phyloP scores from a whole-genome alignment of 352 stramenopile genomes.

The Pythium scleroteichum region DNA sequence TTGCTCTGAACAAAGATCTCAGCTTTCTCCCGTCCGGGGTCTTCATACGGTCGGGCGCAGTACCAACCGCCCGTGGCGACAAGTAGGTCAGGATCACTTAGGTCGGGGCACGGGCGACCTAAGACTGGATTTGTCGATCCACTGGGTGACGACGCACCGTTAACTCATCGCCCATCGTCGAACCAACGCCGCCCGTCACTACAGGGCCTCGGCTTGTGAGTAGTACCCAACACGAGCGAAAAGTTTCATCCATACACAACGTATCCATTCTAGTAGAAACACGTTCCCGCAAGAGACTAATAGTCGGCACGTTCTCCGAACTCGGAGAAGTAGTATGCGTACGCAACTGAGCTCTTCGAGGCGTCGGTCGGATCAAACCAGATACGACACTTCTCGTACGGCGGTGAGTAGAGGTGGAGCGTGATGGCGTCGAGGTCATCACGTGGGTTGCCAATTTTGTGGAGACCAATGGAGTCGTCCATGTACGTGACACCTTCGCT shows the following conservation, averaged over 20 bases:
- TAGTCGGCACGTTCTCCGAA: constrained; percentile 61
- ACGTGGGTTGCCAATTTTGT: constrained; percentile 89
- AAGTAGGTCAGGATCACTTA: constrained; percentile 46
- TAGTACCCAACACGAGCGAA: neutral
- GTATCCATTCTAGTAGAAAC: constrained; percentile 2
- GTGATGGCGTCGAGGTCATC: constrained; percentile 83
- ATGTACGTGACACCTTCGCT: constrained; percentile 85
- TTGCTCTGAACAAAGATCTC: constrained; percentile 46
- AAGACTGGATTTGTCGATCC: constrained; percentile 57
- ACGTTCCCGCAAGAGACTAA: constrained; percentile 10
- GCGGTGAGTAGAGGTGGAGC: constrained; percentile 92
- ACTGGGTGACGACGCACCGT: constrained; percentile 48
- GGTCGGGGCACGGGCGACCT: constrained; percentile 49
- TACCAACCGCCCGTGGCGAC: constrained; percentile 45
- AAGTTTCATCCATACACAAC: neutral
- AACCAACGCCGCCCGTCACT: constrained; percentile 67
- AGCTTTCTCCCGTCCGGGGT: constrained; percentile 72
- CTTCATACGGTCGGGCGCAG: constrained; percentile 66
- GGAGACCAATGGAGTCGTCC: constrained; percentile 90
- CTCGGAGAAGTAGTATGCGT: constrained; percentile 77
- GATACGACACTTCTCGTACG: constrained; percentile 90
- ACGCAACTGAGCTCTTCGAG: constrained; percentile 55
- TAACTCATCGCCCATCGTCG: constrained; percentile 29
- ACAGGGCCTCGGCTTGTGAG: constrained; percentile 53
- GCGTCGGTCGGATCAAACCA: constrained; percentile 70